A percentile compares a stretch with the other conserved stretches of the same genome.
Conservation (phyloP, 2,329 filamentous ascomycete genomes). For the Aspergillus novoparasiticus region DNA sequence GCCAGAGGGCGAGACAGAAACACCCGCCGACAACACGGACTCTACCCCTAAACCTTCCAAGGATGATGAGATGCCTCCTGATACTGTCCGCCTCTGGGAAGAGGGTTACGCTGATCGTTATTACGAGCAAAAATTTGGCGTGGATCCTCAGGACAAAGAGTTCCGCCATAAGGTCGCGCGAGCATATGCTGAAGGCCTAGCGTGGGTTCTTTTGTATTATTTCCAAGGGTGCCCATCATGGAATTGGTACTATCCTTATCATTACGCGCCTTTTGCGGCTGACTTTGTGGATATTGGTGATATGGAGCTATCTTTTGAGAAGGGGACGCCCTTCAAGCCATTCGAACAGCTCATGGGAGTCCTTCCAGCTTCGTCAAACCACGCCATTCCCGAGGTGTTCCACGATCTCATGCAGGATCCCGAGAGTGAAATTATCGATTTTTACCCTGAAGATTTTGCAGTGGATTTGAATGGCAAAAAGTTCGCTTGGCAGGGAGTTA, state of each 20-base stretch:
- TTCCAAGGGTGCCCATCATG: conserved; percentile 98
- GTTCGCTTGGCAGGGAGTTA: conserved; percentile 96
- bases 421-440: conserved; percentile 92
- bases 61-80: conserved; percentile 67
- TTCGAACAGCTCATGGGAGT: conserved; percentile 99
- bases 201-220: conserved; percentile 95
- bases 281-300: conserved; percentile 85
- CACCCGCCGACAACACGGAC: conserved; percentile 50
- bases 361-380: conserved; percentile 86
- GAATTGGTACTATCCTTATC: conserved; percentile 99
- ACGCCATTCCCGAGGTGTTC: conserved; percentile 85
- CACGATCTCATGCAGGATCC: conserved; percentile 86
- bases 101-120: conserved; percentile 93
- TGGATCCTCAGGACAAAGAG: conserved; percentile 75
- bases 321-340: conserved; percentile 81
- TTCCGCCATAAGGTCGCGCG: conserved; percentile 88
- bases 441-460: conserved; percentile 92
- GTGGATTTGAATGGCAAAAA: conserved; percentile 97
- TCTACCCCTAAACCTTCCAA: conserved; percentile 47
- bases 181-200: conserved; percentile 91
- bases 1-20: conserved; percentile 60
- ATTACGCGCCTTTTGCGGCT: conserved; percentile 95
- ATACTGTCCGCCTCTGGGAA: conserved; percentile 91
- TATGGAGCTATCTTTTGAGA: conserved; percentile 78
- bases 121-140: conserved; percentile 94